Percentiles rank a stretch among this genome's conserved stretches.
These are phyloP conservation scores for Rutidosis leptorrhynchoides DNA, from an alignment of 129 eudicot species.

Conservation along the genomic window DNA sequence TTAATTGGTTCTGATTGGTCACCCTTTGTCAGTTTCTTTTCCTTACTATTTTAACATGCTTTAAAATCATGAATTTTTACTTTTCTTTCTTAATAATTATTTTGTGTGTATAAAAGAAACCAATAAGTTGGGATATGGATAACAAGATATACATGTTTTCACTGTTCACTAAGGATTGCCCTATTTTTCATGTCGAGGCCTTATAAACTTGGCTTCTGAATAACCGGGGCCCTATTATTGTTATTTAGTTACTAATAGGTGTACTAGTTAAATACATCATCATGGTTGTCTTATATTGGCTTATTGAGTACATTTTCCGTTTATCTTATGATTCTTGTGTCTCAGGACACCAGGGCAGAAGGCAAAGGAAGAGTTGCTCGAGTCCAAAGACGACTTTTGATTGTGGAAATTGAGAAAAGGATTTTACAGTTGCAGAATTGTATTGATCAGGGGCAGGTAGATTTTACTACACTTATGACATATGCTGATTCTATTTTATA, in stretches of 20 bases:
- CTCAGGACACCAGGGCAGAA: constrained; percentile 90
- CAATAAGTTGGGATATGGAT: background rate
- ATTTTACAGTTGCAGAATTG: constrained; percentile 64
- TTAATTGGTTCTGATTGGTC: background rate
- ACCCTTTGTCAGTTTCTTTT: background rate
- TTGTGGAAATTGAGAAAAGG: constrained; percentile 84
- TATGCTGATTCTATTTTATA: background rate
- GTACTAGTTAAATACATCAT: background rate
- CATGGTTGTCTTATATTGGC: background rate
- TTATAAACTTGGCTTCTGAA: background rate
- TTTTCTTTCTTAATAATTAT: background rate
- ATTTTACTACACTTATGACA: background rate
- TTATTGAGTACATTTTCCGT: background rate
- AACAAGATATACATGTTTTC: background rate
- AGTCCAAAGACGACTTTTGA: constrained; percentile 71
- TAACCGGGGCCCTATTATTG: background rate
- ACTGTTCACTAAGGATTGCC: background rate
- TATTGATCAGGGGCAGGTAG: constrained; percentile 73
- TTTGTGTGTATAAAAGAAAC: background rate
- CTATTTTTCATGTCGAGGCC: background rate
- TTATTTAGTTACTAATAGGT: background rate
- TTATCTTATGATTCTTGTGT: constrained; percentile 15
- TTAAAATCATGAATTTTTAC: background rate
- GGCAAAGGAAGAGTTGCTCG: constrained; percentile 94
- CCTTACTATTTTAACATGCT: background rate